Evolutionary conservation across 345 rosid species (phyloP), one percentile per base, ranked within the genome.

Genomic region (Durio zibethinus): DNA sequence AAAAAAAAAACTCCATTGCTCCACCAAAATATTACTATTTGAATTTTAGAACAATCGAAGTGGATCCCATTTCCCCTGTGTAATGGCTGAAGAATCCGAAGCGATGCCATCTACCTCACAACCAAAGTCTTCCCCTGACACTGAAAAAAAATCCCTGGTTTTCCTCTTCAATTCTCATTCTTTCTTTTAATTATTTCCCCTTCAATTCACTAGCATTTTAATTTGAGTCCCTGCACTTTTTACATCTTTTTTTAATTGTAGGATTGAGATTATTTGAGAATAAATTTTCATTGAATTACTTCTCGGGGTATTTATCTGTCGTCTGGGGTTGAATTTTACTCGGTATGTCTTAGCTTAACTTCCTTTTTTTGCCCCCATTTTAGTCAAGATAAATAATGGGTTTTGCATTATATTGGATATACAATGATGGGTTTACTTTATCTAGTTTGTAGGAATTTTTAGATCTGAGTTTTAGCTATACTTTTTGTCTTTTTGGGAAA

Each of bases 1-100:
- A 27, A 29, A 50, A 47, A 8, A 2, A 3, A 21, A 21, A 43
- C 8, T 42, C 25, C 52, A 53, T 65, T 38, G 1, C 7, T n/a
- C 47, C 54, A 7, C 59, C 52, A 42, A 40, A 43, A 38, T 1
- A 36, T 12, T 38, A 5, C 15, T 64, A 29, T 25, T 23, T 38
- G 35, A 7, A 53, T 38, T 63, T 31, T 45, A 14, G 81, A 78
- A 69, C 4, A 72, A 18, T 33, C 31, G 18, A 53, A 52, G 75
- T 33, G 42, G 42, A 33, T 72, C 54, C 81, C 50, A 35, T 15
- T 48, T 31, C 40, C 11, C 35, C 72, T 74, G 33, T 59, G 76
- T 47, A 72, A 84, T 90, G 94, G 84, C 88, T 65, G 90, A 88
- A 74, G 83, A 81, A 74, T 67, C 84, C 21, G 86, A 81, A 54